Conservation (phyloP, 768 basidiomycete species). For the Suillus subaureus region DNA sequence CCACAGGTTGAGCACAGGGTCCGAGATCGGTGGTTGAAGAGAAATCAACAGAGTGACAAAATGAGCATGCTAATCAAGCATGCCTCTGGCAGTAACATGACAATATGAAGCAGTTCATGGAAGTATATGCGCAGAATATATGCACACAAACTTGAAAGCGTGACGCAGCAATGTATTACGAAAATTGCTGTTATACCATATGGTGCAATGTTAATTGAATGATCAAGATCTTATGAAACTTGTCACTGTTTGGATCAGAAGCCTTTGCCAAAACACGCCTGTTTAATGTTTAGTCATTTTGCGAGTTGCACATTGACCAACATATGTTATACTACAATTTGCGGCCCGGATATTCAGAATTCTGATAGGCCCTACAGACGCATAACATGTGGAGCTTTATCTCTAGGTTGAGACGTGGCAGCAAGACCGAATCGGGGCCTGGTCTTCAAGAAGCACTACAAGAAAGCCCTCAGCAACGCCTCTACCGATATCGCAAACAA, state of each 20-base stretch:
- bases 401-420: background rate
- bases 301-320: background rate
- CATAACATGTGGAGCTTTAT: background rate
- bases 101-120: background rate
- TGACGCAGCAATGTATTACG: background rate
- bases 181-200: background rate
- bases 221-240: background rate
- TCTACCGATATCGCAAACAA: slow-evolving; percentile 69
- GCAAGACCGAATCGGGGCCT: background rate
- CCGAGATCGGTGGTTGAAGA: background rate
- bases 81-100: background rate
- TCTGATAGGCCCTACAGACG: background rate
- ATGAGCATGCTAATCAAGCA: background rate
- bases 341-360: background rate
- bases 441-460: background rate
- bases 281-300: slow-evolving; percentile 1
- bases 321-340: background rate
- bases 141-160: background rate
- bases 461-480: slow-evolving; percentile 7
- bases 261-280: slow-evolving; percentile 8
- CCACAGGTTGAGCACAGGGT: background rate
- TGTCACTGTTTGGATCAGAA: slow-evolving; percentile 4
- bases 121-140: background rate
- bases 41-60: background rate
- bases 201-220: background rate